phyloP scores from a whole-genome alignment of 495 filamentous ascomycete genomes.

The Lasiosphaeria hispida region DNA sequence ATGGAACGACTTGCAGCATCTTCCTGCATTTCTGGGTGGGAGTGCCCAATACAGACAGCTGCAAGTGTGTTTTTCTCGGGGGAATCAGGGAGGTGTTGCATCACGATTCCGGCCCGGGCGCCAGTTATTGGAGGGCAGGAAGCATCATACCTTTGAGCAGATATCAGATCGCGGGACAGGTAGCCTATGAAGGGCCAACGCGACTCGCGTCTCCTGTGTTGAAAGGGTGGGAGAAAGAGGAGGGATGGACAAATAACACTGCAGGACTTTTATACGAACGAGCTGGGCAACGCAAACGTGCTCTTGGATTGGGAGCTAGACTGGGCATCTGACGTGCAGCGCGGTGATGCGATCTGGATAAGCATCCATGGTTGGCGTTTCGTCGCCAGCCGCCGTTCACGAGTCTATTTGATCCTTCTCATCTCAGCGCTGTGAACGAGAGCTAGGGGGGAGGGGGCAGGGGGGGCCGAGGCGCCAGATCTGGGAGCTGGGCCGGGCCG shows the following conservation, averaged over 20 bases:
- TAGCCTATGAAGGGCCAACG: slow-evolving; percentile 1
- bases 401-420: not conserved
- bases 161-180: not conserved
- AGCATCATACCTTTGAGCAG: not conserved
- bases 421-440: not conserved
- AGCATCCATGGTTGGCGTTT: slow-evolving; percentile 6
- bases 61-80: not conserved
- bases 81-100: not conserved
- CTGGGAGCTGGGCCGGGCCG: not conserved
- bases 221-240: too few relatives aligned
- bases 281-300: not conserved
- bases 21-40: slow-evolving; percentile 6
- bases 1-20: slow-evolving; percentile 7
- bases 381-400: not conserved
- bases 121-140: not conserved
- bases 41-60: slow-evolving; percentile 3
- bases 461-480: not conserved
- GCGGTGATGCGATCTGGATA: slow-evolving; percentile 4
- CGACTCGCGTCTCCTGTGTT: not conserved
- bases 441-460: not conserved
- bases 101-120: not conserved
- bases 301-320: slow-evolving; percentile 11
- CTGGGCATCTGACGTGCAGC: slow-evolving; percentile 14
- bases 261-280: not conserved
- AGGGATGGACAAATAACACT: not conserved